A percentile compares a stretch with the other conserved stretches of the same genome.
These are phyloP conservation scores for Sporobolomyces roseus DNA, from an alignment of 768 basidiomycete species.

Conservation along the genomic window DNA sequence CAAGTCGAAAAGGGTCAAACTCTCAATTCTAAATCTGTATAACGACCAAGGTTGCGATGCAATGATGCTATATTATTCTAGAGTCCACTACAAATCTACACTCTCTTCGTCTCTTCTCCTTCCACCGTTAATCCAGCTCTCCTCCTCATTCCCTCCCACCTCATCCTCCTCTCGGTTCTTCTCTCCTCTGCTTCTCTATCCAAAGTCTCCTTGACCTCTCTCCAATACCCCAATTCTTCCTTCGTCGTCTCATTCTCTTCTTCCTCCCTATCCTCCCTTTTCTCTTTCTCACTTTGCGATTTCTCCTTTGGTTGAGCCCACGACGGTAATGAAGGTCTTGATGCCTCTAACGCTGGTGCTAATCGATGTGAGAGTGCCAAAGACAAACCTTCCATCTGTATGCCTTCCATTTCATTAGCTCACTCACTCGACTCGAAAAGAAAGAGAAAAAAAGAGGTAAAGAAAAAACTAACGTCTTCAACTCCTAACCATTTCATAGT, in stretches of 20 bases:
- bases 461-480: conserved; percentile 23
- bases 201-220: conserved; percentile 29
- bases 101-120: too few species aligned
- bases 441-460: background rate
- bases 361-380: conserved; percentile 24
- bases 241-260: background rate
- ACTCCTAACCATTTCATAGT: conserved; percentile 30
- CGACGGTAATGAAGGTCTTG: conserved; percentile 21
- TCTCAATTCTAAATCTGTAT: too few species aligned
- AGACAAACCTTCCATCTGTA: conserved; percentile 30
- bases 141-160: conserved; percentile 20
- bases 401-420: background rate
- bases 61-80: too few species aligned
- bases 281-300: background rate
- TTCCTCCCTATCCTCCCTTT: background rate
- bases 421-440: background rate
- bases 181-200: conserved; percentile 37
- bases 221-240: conserved; percentile 34
- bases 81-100: too few species aligned
- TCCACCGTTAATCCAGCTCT: too few species aligned
- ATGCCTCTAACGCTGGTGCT: conserved; percentile 1
- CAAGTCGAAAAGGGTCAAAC: too few species aligned
- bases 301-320: conserved; percentile 21
- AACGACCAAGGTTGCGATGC: too few species aligned
- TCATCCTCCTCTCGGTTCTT: background rate